These are phyloP conservation scores for Ogataea angusta DNA, from an alignment of 805 yeast species.

Conservation along the genomic window DNA sequence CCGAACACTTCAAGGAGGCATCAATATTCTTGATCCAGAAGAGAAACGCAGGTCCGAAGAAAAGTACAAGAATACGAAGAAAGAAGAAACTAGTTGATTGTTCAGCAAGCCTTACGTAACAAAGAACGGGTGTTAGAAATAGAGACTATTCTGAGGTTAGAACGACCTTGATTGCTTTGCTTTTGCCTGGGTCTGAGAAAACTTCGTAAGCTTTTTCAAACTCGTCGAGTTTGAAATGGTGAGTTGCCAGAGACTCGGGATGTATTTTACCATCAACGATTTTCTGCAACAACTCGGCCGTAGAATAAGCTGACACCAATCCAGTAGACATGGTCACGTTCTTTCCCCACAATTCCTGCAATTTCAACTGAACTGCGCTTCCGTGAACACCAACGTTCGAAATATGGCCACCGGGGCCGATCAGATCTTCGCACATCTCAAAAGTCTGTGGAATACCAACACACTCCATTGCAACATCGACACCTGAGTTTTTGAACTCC, in stretches of 20 bases:
- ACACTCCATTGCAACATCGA: constrained; percentile 61
- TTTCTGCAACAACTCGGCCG: constrained; percentile 36
- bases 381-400: constrained; percentile 64
- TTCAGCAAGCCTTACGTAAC: too few species aligned
- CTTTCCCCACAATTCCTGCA: constrained; percentile 45
- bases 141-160: constrained; percentile 16
- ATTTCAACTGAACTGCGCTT: constrained; percentile 36
- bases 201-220: constrained; percentile 59
- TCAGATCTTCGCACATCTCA: constrained; percentile 52
- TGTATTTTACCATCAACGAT: constrained; percentile 38
- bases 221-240: constrained; percentile 52
- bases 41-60: constrained; percentile 58
- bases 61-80: constrained; percentile 47
- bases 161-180: constrained; percentile 52
- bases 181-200: constrained; percentile 50
- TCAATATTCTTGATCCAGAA: constrained; percentile 72
- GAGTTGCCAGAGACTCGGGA: constrained; percentile 55
- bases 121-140: too few species aligned
- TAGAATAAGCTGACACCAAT: constrained; percentile 46
- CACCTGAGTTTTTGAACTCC: constrained; percentile 42
- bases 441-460: constrained; percentile 65
- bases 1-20: constrained; percentile 76
- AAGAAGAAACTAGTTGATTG: background rate
- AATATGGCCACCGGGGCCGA: constrained; percentile 58
- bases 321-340: constrained; percentile 46